phyloP scores from a whole-genome alignment of 2,329 filamentous ascomycete species.

The Magnaporthiopsis incrustans region DNA sequence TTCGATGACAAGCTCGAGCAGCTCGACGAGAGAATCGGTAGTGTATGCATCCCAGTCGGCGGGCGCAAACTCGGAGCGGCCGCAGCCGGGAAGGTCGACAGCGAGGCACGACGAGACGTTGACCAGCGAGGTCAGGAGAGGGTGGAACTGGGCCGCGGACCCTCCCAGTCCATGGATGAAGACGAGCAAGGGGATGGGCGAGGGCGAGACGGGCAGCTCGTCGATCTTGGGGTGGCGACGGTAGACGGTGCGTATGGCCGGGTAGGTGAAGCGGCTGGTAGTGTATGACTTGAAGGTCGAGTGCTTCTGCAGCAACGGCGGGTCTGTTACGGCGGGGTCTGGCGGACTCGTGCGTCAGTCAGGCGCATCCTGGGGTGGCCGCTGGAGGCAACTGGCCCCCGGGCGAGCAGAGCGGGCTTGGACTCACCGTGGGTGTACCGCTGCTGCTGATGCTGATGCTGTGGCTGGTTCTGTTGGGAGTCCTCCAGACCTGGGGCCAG shows the following conservation, averaged over 20 bases:
- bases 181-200: constrained; percentile 74
- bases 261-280: constrained; percentile 64
- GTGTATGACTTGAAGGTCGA: constrained; percentile 64
- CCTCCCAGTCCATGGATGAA: constrained; percentile 94
- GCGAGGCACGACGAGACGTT: constrained; percentile 79
- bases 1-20: constrained; percentile 69
- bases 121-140: constrained; percentile 70
- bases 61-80: constrained; percentile 67
- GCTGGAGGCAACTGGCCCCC: neutral
- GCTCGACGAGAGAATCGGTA: constrained; percentile 63
- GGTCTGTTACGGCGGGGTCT: constrained; percentile 54
- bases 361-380: neutral
- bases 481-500: neutral
- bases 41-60: constrained; percentile 71
- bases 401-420: too few relatives aligned
- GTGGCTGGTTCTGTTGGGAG: neutral
- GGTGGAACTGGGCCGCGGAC: constrained; percentile 79
- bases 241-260: constrained; percentile 74
- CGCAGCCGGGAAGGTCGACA: constrained; percentile 86
- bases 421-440: neutral
- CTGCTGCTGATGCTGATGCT: neutral
- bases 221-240: constrained; percentile 73
- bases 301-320: constrained; percentile 70
- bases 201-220: constrained; percentile 66
- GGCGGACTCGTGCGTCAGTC: neutral